Conservation (phyloP, 192 early-diverging fungal genomes). For the Coemansia sp. region DNA sequence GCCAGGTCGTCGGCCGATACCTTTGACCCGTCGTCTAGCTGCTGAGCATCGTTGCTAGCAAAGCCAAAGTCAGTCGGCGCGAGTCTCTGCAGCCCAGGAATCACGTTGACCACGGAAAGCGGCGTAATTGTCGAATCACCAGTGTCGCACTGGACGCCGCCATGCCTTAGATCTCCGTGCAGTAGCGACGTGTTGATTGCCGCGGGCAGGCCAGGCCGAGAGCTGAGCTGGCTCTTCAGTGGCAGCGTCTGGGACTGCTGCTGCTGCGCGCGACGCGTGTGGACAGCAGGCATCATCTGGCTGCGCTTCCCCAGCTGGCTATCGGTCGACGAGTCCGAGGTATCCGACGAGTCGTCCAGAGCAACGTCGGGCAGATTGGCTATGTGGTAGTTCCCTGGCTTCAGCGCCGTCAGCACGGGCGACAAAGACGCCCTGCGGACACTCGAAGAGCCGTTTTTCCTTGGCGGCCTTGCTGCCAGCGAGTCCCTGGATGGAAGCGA, state of each 20-base stretch:
- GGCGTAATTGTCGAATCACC: slow-evolving; percentile 42
- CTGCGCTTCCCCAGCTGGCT: neutral
- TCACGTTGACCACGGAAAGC: slow-evolving; percentile 47
- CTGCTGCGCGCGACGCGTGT: no score
- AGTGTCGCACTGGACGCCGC: slow-evolving; percentile 27
- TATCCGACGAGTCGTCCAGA: slow-evolving; percentile 32
- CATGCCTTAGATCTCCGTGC: slow-evolving; percentile 10
- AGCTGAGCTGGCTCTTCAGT: slow-evolving; percentile 1
- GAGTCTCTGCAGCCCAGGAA: slow-evolving; percentile 21
- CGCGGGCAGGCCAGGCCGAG: slow-evolving; percentile 1
- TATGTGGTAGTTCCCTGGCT: slow-evolving; percentile 49
- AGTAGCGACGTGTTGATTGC: slow-evolving; percentile 36
- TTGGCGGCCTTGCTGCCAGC: neutral
- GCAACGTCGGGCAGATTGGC: slow-evolving; percentile 43
- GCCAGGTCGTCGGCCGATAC: neutral
- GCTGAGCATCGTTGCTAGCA: neutral
- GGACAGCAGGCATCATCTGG: neutral
- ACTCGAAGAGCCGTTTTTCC: neutral
- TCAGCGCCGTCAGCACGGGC: slow-evolving; percentile 43
- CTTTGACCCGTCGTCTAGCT: neutral
- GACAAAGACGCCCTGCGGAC: slow-evolving; percentile 33
- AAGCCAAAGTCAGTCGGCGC: neutral
- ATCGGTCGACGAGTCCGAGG: slow-evolving; percentile 15
- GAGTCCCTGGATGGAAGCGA: neutral
- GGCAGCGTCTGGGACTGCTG: neutral